phyloP scores from a whole-genome alignment of 176 grass and related monocot species.

The Lolium rigidum region DNA sequence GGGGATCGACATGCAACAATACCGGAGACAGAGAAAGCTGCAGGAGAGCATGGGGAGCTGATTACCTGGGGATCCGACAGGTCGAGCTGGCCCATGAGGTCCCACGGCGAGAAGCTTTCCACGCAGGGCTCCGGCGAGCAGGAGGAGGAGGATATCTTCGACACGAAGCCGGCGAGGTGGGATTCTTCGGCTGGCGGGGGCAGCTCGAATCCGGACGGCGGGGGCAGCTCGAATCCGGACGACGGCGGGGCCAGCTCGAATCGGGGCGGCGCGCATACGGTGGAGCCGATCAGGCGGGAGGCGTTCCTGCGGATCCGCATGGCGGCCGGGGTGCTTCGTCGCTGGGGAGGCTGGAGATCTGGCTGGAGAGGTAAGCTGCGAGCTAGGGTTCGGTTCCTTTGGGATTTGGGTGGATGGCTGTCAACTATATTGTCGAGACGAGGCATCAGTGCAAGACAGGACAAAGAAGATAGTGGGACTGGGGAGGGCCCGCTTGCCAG shows the following conservation, averaged over 20 bases:
- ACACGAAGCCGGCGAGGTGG: neutral
- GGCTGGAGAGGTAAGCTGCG: neutral
- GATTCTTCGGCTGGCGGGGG: neutral
- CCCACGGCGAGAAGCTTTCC: conserved; percentile 54
- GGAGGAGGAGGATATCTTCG: neutral
- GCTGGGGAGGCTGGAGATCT: conserved; percentile 3
- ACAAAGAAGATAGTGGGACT: neutral
- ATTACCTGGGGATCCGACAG: conserved; percentile 43
- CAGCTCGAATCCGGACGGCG: neutral
- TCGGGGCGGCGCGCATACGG: neutral
- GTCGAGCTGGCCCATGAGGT: conserved; percentile 39
- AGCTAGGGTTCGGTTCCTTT: conserved; percentile 39
- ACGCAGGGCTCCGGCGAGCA: conserved; percentile 4
- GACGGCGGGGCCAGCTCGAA: too few relatives aligned
- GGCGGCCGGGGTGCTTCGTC: neutral
- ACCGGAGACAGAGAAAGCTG: neutral
- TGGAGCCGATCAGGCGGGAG: conserved; percentile 42
- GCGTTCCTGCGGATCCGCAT: conserved; percentile 60
- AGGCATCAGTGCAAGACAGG: neutral
- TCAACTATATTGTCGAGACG: neutral
- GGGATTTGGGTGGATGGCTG: neutral
- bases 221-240: too few relatives aligned
- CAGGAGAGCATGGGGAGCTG: neutral
- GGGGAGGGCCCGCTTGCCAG: neutral
- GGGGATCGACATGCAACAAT: too few relatives aligned